Percentiles rank a stretch among this genome's conserved stretches.
Evolutionary conservation across 768 basidiomycete species (phyloP).

Genomic region (Strobilomyces confusus): DNA sequence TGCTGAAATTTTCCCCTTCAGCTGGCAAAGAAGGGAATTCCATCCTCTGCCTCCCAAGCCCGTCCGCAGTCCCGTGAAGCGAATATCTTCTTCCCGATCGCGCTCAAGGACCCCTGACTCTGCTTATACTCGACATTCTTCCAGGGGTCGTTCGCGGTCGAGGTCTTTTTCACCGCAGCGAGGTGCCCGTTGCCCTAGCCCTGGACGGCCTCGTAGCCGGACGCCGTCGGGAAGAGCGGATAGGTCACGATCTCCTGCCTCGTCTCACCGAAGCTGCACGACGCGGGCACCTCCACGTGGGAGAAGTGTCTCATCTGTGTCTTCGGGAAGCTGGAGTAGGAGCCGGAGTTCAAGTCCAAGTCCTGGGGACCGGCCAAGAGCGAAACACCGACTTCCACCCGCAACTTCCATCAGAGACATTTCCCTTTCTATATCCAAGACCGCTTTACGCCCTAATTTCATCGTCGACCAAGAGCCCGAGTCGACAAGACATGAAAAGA

Average conservation of each 20-base stretch:
- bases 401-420: conserved; percentile 38
- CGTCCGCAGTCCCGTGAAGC: conserved; percentile 35
- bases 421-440: conserved; percentile 31
- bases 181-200: conserved; percentile 54
- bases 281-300: conserved; percentile 33
- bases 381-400: conserved; percentile 62
- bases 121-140: conserved; percentile 59
- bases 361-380: conserved; percentile 46
- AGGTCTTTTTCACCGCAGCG: conserved; percentile 54
- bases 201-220: conserved; percentile 41
- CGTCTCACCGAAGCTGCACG: conserved; percentile 39
- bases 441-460: conserved; percentile 22
- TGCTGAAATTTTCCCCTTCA: conserved; percentile 26
- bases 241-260: conserved; percentile 38
- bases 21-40: conserved; percentile 65
- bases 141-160: conserved; percentile 62
- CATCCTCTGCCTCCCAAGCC: conserved; percentile 39
- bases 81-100: conserved; percentile 46
- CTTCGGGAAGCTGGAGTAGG: conserved; percentile 53
- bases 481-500: conserved; percentile 34
- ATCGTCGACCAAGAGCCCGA: conserved; percentile 21
- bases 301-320: conserved; percentile 51
- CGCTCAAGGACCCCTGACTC: conserved; percentile 59
- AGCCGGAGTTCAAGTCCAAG: conserved; percentile 52
- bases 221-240: conserved; percentile 45